These are phyloP conservation scores for Avena insularis DNA, from an alignment of 176 grass and related monocot genomes.

Conservation along the genomic window DNA sequence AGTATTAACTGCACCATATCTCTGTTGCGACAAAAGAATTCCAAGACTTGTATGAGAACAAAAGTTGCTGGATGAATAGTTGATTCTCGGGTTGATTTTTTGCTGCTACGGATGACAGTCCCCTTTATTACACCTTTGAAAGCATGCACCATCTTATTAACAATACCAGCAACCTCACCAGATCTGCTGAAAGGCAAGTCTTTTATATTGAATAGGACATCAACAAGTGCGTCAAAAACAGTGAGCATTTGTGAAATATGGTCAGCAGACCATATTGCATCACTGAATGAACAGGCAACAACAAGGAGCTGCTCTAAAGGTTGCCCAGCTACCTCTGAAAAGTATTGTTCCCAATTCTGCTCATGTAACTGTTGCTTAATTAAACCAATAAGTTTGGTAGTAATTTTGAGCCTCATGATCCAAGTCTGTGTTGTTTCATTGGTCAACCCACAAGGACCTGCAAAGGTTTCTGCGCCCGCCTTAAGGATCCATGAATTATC, in stretches of 20 bases:
- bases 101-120: not conserved
- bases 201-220: slow-evolving; percentile 11
- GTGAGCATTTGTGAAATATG: slow-evolving; percentile 1
- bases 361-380: not conserved
- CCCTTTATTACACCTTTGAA: not conserved
- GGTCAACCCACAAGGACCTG: not conserved
- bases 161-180: not conserved
- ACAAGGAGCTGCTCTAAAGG: not conserved
- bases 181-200: not conserved
- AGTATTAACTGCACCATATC: not conserved
- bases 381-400: not conserved
- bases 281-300: not conserved
- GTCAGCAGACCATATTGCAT: not conserved
- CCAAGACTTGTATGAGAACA: not conserved
- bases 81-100: not conserved
- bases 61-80: not conserved
- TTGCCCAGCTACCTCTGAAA: not conserved
- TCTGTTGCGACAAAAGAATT: not conserved
- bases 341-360: not conserved
- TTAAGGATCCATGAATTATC: not conserved
- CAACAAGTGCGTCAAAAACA: slow-evolving; percentile 8
- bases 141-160: not conserved
- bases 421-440: not conserved
- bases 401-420: not conserved
- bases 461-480: not conserved